Evolutionary conservation across 371 early-diverging fungal species (phyloP).

Genomic region (Choanephora cucurbitarum): DNA sequence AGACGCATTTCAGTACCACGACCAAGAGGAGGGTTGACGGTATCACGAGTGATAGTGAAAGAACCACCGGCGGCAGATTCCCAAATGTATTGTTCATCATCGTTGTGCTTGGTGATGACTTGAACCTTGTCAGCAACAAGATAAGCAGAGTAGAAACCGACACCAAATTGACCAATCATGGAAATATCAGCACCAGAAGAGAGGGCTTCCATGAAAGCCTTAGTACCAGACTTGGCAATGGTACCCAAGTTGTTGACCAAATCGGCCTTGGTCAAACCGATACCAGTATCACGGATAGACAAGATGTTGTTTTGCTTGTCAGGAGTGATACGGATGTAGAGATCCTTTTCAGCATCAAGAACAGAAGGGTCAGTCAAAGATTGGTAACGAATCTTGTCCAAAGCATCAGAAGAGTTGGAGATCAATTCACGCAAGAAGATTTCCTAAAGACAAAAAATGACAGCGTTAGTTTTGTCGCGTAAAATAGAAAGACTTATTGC

Average conservation of each 20-base stretch:
- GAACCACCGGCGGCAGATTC: slow-evolving; percentile 62
- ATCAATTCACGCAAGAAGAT: slow-evolving; percentile 88
- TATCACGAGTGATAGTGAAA: slow-evolving; percentile 79
- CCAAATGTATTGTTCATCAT: slow-evolving; percentile 80
- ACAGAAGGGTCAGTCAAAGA: slow-evolving; percentile 60
- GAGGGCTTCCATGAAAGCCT: slow-evolving; percentile 54
- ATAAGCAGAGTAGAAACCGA: slow-evolving; percentile 89
- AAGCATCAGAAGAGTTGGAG: slow-evolving; percentile 86
- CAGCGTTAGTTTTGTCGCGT: neutral
- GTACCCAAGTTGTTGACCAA: slow-evolving; percentile 84
- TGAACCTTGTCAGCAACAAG: slow-evolving; percentile 85
- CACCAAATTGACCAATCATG: slow-evolving; percentile 94
- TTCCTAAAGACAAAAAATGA: slow-evolving; percentile 42
- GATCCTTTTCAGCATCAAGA: slow-evolving; percentile 55
- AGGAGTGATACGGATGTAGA: slow-evolving; percentile 65
- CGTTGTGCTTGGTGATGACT: slow-evolving; percentile 81
- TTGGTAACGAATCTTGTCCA: slow-evolving; percentile 79
- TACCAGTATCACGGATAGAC: slow-evolving; percentile 81
- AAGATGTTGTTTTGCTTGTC: slow-evolving; percentile 64
- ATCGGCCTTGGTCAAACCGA: slow-evolving; percentile 90
- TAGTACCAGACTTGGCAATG: slow-evolving; percentile 80
- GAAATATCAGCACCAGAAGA: slow-evolving; percentile 56
- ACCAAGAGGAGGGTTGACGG: slow-evolving; percentile 61
- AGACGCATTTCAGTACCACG: slow-evolving; percentile 83
- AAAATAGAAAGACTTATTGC: slow-evolving; percentile 3